These are phyloP conservation scores for Periconia sp. DNA, from an alignment of 2,329 filamentous ascomycete species.

Conservation along the genomic window DNA sequence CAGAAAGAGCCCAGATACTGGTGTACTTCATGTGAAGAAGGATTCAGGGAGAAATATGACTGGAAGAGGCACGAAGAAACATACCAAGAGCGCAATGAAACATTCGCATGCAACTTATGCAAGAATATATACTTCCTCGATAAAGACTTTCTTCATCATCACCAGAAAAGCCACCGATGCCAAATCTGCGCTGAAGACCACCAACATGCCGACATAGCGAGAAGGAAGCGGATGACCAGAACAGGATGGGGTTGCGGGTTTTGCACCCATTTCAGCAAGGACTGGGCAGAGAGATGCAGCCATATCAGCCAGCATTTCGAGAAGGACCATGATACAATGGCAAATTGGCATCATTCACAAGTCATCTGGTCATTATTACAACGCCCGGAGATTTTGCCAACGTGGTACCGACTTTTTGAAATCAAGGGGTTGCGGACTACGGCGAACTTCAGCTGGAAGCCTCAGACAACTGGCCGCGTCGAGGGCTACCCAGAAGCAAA, in stretches of 20 bases:
- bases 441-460: slow-evolving; percentile 29
- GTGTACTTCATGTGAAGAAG: slow-evolving; percentile 60
- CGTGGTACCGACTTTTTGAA: slow-evolving; percentile 54
- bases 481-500: slow-evolving; percentile 38
- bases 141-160: slow-evolving; percentile 70
- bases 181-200: slow-evolving; percentile 65
- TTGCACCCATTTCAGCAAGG: slow-evolving; percentile 66
- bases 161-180: slow-evolving; percentile 66
- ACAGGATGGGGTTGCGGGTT: slow-evolving; percentile 73
- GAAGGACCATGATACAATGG: slow-evolving; percentile 55
- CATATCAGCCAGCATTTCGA: slow-evolving; percentile 72
- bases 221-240: slow-evolving; percentile 35
- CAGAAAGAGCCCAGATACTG: slow-evolving; percentile 34
- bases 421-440: slow-evolving; percentile 18
- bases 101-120: slow-evolving; percentile 68
- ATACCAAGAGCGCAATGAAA: slow-evolving; percentile 69
- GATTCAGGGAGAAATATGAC: slow-evolving; percentile 69
- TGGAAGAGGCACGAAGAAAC: slow-evolving; percentile 73
- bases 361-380: slow-evolving; percentile 70
- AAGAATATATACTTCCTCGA: slow-evolving; percentile 69
- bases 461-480: slow-evolving; percentile 28
- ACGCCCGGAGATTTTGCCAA: slow-evolving; percentile 63
- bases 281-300: slow-evolving; percentile 68
- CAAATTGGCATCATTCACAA: slow-evolving; percentile 69
- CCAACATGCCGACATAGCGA: slow-evolving; percentile 49